Evolutionary conservation across 768 basidiomycete species (phyloP).

Genomic region (Xerocomellus intermedius): DNA sequence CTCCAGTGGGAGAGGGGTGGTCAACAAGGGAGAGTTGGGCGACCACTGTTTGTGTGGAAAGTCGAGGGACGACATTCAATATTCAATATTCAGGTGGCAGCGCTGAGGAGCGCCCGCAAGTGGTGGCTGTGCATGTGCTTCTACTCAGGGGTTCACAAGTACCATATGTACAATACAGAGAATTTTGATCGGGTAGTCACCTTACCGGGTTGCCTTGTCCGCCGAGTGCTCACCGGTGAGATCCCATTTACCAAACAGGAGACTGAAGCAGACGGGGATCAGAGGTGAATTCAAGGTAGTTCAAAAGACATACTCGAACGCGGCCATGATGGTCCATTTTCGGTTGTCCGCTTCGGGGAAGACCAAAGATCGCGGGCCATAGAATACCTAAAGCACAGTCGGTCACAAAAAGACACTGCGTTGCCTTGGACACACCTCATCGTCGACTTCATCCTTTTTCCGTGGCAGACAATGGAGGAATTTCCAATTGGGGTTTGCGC

Average conservation of each 20-base stretch:
- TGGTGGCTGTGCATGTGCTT: too few relatives aligned
- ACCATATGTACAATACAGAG: background rate
- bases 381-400: constrained; percentile 66
- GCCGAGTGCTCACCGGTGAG: constrained; percentile 21
- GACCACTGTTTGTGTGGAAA: too few relatives aligned
- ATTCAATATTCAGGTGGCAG: too few relatives aligned
- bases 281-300: background rate
- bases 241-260: constrained; percentile 50
- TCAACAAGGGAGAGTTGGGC: too few relatives aligned
- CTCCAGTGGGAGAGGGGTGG: too few relatives aligned
- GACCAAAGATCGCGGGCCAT: constrained; percentile 86
- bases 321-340: constrained; percentile 94
- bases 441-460: constrained; percentile 91
- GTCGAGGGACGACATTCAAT: too few relatives aligned
- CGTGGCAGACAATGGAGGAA: constrained; percentile 96
- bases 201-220: constrained; percentile 11
- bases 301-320: constrained; percentile 69
- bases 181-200: too few relatives aligned
- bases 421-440: constrained; percentile 58
- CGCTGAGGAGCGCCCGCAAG: too few relatives aligned
- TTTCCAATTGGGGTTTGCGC: constrained; percentile 84
- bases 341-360: constrained; percentile 96
- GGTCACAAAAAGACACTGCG: background rate
- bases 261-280: constrained; percentile 13
- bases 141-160: background rate